Evolutionary conservation across 352 stramenopile species (phyloP).

Genomic region (Phytophthora agathidicida): DNA sequence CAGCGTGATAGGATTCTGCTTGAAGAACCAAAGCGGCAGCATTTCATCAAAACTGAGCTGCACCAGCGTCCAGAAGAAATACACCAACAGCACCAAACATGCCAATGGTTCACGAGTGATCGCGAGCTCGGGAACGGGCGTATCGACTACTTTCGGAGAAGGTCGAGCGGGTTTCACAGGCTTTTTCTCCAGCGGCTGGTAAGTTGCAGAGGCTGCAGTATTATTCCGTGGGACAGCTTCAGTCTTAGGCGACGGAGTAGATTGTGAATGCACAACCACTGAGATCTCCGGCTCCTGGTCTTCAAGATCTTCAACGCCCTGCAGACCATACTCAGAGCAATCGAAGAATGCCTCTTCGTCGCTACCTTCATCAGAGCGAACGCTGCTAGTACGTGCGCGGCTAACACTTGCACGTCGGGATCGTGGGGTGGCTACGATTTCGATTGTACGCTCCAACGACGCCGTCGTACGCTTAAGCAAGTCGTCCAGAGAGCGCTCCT

Average conservation of each 20-base stretch:
- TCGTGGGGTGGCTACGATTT: slow-evolving; percentile 61
- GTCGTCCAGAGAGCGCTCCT: slow-evolving; percentile 70
- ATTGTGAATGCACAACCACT: slow-evolving; percentile 76
- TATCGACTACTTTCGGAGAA: slow-evolving; percentile 20
- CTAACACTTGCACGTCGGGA: slow-evolving; percentile 23
- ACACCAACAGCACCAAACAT: slow-evolving; percentile 69
- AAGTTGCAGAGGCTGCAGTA: slow-evolving; percentile 10
- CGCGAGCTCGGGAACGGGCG: slow-evolving; percentile 48
- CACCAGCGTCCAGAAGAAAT: slow-evolving; percentile 73
- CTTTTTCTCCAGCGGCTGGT: slow-evolving; percentile 42
- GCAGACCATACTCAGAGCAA: slow-evolving; percentile 78
- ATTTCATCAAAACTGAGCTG: slow-evolving; percentile 85
- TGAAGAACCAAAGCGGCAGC: slow-evolving; percentile 82
- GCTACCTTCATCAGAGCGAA: slow-evolving; percentile 56
- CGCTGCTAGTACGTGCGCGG: slow-evolving; percentile 38
- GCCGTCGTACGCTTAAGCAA: slow-evolving; percentile 74
- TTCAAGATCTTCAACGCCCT: slow-evolving; percentile 62
- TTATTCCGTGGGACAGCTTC: slow-evolving; percentile 46
- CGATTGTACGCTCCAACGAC: slow-evolving; percentile 73
- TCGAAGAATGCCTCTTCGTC: slow-evolving; percentile 88
- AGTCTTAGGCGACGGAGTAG: slow-evolving; percentile 35
- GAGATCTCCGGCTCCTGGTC: slow-evolving; percentile 66
- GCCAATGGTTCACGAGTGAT: slow-evolving; percentile 74
- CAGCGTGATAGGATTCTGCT: slow-evolving; percentile 53
- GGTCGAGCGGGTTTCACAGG: slow-evolving; percentile 18